Evolutionary conservation across 2,329 filamentous ascomycete species (phyloP), one percentile per base, ranked within the genome.

Genomic region (Apiospora malaysiana): DNA sequence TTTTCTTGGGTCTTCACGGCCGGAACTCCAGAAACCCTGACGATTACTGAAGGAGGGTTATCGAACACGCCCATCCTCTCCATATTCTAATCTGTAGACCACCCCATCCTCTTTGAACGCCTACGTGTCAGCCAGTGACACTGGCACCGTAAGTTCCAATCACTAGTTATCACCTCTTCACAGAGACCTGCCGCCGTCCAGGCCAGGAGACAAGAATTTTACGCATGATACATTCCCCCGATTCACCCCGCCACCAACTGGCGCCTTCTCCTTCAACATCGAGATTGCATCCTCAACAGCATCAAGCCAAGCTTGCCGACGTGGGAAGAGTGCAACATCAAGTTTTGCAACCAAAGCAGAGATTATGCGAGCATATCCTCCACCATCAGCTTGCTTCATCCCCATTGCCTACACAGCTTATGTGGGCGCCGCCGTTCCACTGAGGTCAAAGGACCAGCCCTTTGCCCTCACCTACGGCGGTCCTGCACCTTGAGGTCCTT

Each of bases 401-500:
- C 32, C 32, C 32, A 32, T 32, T n/a, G n/a, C n/a, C n/a, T n/a
- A n/a, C n/a, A n/a, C n/a, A n/a, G n/a, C n/a, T n/a, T n/a, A n/a
- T n/a, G n/a, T n/a, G n/a, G n/a, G n/a, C 27, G 51, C 16, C 51
- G 16, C 21, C 12, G 4, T 8, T 18, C 3, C 23, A 18, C 8
- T 59, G 16, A 37, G 27, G 16, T 32, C 21, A n/a, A 63, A 63
- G 32, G 18, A 16, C 56, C 32, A n/a, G 56, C 56, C 56, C 40
- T 63, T 7, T 37, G 9, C n/a, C 18, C 8, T 63, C 32, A 63
- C 12, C 7, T n/a, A 12, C 21, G 67, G 7, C 45, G 25, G 16
- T 49, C 66, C 45, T 47, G 42, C 10, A 68, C 7, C 14, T 51
- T 47, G 5, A 47, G 23, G 32, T 68, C 67, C 67, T 68, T 51